These are phyloP conservation scores for Adiantum capillusveneris DNA, from an alignment of 75 land plant genomes.

Conservation along the genomic window DNA sequence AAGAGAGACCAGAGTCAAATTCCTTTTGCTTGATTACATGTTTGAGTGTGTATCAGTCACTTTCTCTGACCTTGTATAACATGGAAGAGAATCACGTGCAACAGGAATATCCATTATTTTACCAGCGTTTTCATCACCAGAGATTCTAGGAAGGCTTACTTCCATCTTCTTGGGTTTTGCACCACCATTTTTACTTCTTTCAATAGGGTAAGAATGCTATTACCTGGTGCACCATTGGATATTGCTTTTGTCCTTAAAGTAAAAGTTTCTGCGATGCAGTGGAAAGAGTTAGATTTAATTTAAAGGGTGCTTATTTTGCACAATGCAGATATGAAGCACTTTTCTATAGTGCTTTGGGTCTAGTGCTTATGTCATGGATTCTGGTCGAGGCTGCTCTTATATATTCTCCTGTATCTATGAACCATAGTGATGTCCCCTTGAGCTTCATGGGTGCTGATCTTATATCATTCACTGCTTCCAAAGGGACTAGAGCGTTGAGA, in stretches of 20 bases:
- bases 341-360: conserved; percentile 72
- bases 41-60: too few species aligned
- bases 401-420: conserved; percentile 17
- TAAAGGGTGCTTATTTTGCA: too few species aligned
- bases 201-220: conserved; percentile 63
- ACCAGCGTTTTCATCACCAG: conserved; percentile 57
- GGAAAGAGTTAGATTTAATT: too few species aligned
- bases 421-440: conserved; percentile 1
- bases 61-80: too few species aligned
- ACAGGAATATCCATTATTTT: conserved; percentile 62
- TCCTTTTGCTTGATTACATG: too few species aligned
- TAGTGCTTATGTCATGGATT: conserved; percentile 75
- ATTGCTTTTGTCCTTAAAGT: too few species aligned
- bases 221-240: too few species aligned
- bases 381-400: conserved; percentile 54
- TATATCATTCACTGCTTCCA: neutral
- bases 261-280: too few species aligned
- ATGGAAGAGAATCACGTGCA: neutral
- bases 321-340: conserved; percentile 78
- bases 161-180: conserved; percentile 92
- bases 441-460: neutral
- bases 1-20: too few species aligned
- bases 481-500: conserved; percentile 29
- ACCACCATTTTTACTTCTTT: conserved; percentile 77
- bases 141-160: conserved; percentile 55